Conservation (phyloP, 1,284 basidiomycete species). For the Ustilago shanxiensis region DNA sequence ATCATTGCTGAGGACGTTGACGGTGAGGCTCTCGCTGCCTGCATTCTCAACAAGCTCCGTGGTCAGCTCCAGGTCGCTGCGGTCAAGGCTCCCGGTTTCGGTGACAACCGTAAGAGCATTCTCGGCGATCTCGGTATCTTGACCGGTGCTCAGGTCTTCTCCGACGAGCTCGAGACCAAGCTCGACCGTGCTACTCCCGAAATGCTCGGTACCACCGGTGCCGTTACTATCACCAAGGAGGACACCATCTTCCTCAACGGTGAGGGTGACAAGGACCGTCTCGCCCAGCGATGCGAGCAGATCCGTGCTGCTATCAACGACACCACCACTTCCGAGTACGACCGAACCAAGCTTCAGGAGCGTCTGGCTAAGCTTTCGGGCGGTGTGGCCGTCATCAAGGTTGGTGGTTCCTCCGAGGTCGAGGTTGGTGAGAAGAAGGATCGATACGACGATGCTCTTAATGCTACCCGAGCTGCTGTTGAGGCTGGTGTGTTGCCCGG, state of each 20-base stretch:
- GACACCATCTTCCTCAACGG: constrained; percentile 98
- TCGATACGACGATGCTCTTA: constrained; percentile 96
- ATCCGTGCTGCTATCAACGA: constrained; percentile 88
- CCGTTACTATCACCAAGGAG: constrained; percentile 96
- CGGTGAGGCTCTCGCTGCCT: constrained; percentile 95
- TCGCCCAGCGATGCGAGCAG: constrained; percentile 81
- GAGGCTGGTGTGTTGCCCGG: constrained; percentile 95
- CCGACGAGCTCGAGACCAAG: constrained; percentile 97
- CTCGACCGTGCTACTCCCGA: constrained; percentile 91
- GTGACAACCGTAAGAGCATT: constrained; percentile 98
- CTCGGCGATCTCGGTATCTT: constrained; percentile 96
- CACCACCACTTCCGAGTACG: constrained; percentile 88
- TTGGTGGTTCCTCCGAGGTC: constrained; percentile 92
- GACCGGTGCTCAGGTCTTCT: constrained; percentile 96
- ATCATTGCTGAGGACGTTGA: constrained; percentile 98
- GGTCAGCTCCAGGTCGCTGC: constrained; percentile 93
- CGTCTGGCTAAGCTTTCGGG: constrained; percentile 94
- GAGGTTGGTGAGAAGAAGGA: constrained; percentile 99
- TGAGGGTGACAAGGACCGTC: constrained; percentile 72
- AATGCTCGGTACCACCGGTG: constrained; percentile 90
- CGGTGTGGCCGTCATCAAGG: constrained; percentile 98
- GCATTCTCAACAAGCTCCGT: constrained; percentile 98
- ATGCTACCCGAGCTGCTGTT: constrained; percentile 96
- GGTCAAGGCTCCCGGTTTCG: constrained; percentile 97
- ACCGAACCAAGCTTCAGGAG: constrained; percentile 95